A percentile compares a stretch with the other conserved stretches of the same genome.
phyloP scores from a whole-genome alignment of 148 eudicot genomes.

The Amaranthus cruentus region DNA sequence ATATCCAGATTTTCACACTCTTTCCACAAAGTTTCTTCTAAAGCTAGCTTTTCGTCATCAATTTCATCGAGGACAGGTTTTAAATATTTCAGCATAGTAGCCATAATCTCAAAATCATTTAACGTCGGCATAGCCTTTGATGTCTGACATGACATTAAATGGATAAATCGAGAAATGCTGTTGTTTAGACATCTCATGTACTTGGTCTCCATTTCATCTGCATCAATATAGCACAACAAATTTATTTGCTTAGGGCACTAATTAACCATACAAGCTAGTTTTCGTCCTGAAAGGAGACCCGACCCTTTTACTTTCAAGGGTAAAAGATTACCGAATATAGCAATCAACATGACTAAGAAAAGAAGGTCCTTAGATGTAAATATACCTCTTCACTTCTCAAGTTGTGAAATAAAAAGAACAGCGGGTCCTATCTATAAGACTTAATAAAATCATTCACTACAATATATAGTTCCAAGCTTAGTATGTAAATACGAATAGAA shows the following conservation, averaged over 20 bases:
- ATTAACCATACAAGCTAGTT: neutral
- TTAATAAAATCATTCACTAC: neutral
- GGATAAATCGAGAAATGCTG: conserved; percentile 85
- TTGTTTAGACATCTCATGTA: conserved; percentile 64
- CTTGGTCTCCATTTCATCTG: conserved; percentile 74
- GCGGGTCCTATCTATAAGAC: neutral
- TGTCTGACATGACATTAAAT: conserved; percentile 66
- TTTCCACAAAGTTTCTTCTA: conserved; percentile 48
- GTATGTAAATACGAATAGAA: neutral
- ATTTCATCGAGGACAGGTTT: conserved; percentile 63
- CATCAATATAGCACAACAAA: conserved; percentile 7
- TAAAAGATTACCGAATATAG: neutral
- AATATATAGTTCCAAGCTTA: neutral
- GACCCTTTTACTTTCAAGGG: too few relatives aligned
- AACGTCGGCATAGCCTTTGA: conserved; percentile 51
- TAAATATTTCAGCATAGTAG: conserved; percentile 59
- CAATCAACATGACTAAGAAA: neutral
- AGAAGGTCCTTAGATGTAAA: neutral
- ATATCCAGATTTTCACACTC: conserved; percentile 70
- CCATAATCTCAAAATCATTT: conserved; percentile 41
- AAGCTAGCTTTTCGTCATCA: conserved; percentile 36
- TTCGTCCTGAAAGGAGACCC: neutral
- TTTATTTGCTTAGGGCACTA: neutral
- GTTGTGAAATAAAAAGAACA: neutral
- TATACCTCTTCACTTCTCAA: neutral